These are phyloP conservation scores for Cetraspora pellucida DNA, from an alignment of 192 early-diverging fungal genomes.

Conservation along the genomic window DNA sequence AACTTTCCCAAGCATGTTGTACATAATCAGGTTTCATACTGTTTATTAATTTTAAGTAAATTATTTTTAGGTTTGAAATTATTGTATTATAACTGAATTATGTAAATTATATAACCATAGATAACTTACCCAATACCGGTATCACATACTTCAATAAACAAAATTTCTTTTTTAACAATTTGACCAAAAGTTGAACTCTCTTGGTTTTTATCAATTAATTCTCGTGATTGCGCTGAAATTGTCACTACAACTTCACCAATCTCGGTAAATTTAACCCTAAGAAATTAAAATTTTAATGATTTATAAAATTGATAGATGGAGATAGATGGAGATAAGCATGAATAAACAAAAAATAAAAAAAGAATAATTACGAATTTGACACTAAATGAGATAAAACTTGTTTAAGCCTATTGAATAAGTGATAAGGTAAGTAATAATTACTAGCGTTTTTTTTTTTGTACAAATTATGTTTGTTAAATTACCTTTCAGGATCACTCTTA, in stretches of 20 bases:
- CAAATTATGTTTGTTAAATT: neutral
- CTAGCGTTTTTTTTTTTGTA: neutral
- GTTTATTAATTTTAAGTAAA: conserved; percentile 55
- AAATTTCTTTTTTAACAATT: conserved; percentile 30
- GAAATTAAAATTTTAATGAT: neutral
- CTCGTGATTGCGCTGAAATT: conserved; percentile 10
- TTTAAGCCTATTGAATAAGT: conserved; percentile 33
- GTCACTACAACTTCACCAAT: conserved; percentile 36
- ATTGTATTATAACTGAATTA: neutral
- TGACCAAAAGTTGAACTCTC: neutral
- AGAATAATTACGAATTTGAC: conserved; percentile 45
- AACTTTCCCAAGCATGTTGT: conserved; percentile 68
- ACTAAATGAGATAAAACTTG: conserved; percentile 55
- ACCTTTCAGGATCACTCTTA: conserved; percentile 33
- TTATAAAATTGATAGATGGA: too few relatives aligned
- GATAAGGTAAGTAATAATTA: neutral
- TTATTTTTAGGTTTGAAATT: too few relatives aligned
- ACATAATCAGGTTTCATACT: too few relatives aligned
- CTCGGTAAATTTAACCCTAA: conserved; percentile 53
- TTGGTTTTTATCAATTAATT: neutral
- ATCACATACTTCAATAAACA: conserved; percentile 65
- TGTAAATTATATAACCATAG: neutral
- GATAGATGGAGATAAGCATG: too few relatives aligned
- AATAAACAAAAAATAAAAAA: neutral
- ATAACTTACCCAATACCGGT: conserved; percentile 65